Evolutionary conservation across 2,329 filamentous ascomycete species (phyloP), one percentile per base, ranked within the genome.

Genomic region (Didymosphaeria variabile): DNA sequence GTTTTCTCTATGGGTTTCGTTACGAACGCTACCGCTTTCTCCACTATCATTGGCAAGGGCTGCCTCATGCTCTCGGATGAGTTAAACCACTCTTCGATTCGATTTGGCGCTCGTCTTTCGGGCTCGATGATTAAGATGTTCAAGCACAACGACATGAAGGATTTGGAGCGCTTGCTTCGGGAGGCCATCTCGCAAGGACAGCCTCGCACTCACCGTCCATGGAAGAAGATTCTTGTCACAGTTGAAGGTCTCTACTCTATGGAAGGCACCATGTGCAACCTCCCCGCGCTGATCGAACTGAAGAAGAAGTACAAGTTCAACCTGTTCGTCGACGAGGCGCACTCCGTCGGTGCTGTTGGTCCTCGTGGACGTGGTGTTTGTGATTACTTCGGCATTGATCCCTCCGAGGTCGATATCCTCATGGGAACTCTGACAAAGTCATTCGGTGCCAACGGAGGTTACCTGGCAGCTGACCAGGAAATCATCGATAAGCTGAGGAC

Each of bases 391-490:
- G 90, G 91, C 70, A 90, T 98, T 67, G 92, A 97, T 77, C 90
- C 95, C 17, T 81, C 87, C 17, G 90, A 97, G 69, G 89, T 98
- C 40, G 95, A 99, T 77, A 92, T 99, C 72, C 87, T 99, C 55
- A 99, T 99, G 95, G 95, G 95, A 67, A 99, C 95, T 2, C 84
- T 99, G 63, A 99, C 95, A 66, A 99, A 99, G 80, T 98, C 95
- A 1, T 99, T 99, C 71, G 95, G 95, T 71, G 95, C 95, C 68
- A 99, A 99, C 73, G 95, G 95, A 75, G 95, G 95, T 65, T 99
- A 99, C 77, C 87, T 99, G 67, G 92, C 93, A 12, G 94, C 89
- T 19, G 92, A 97, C 63, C 95, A 96, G 81, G 83, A 87, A 70
- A 92, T 97, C 75, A 94, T 99, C 71, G 93, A 97, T 79, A 97